These are phyloP conservation scores for Pythium periplocum DNA, from an alignment of 352 stramenopile genomes.

Conservation along the genomic window DNA sequence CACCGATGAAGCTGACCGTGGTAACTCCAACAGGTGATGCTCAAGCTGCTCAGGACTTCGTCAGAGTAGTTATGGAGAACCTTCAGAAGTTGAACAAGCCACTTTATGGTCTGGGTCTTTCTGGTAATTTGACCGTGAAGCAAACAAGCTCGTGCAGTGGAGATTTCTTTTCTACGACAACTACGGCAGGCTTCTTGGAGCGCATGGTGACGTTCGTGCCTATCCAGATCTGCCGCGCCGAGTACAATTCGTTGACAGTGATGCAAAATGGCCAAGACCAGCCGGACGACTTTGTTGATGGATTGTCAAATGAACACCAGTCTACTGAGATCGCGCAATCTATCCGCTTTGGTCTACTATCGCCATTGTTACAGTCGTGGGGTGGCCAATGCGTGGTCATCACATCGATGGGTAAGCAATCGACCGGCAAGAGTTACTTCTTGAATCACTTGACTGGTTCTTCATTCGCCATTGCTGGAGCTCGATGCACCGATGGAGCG, in stretches of 20 bases:
- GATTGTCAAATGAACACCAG: conserved; percentile 11
- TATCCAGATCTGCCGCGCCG: conserved; percentile 65
- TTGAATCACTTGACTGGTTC: conserved; percentile 69
- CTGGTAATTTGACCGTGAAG: neutral
- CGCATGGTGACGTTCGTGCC: conserved; percentile 60
- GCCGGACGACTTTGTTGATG: neutral
- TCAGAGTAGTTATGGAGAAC: neutral
- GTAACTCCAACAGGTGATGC: neutral
- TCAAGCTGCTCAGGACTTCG: neutral
- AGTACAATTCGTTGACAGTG: conserved; percentile 51
- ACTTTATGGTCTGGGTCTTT: neutral
- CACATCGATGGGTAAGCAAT: conserved; percentile 69
- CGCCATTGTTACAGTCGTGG: conserved; percentile 36
- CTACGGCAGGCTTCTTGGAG: conserved; percentile 33
- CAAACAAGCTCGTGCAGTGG: neutral
- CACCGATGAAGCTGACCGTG: neutral
- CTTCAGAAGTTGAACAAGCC: neutral
- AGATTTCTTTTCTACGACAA: conserved; percentile 21
- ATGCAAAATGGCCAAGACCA: conserved; percentile 32
- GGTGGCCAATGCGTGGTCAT: conserved; percentile 36
- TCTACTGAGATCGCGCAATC: conserved; percentile 38
- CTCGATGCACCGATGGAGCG: conserved; percentile 55
- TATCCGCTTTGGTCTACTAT: conserved; percentile 41
- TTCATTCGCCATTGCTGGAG: conserved; percentile 64
- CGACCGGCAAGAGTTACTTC: conserved; percentile 77